Evolutionary conservation across 345 rosid species (phyloP).

Genomic region (Brassica rapa): DNA sequence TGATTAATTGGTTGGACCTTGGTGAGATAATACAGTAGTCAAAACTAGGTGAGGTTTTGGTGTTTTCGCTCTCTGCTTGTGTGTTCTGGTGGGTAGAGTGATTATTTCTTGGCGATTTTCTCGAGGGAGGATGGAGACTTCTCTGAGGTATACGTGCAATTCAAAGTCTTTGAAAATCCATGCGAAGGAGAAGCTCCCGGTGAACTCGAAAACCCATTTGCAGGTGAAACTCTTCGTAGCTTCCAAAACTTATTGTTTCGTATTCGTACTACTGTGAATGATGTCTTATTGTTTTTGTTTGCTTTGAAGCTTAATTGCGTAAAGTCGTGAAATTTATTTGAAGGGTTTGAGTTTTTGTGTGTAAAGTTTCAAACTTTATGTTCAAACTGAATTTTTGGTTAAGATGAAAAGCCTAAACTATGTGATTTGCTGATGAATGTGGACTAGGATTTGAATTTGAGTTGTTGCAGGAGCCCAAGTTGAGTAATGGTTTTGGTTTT

Average conservation of each 20-base stretch:
- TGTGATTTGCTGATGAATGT: conserved; percentile 1
- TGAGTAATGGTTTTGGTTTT: conserved; percentile 12
- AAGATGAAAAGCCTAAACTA: conserved; percentile 15
- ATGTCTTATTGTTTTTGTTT: neutral
- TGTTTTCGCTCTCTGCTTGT: neutral
- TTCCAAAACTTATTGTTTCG: neutral
- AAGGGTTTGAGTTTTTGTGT: neutral
- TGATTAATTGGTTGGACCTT: conserved; percentile 15
- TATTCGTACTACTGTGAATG: neutral
- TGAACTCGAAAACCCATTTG: conserved; percentile 64
- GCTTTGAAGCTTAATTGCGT: neutral
- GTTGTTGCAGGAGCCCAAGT: conserved; percentile 7
- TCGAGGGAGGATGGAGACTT: conserved; percentile 70
- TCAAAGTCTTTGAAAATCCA: conserved; percentile 74
- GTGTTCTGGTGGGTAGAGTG: neutral
- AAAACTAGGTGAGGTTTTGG: conserved; percentile 34
- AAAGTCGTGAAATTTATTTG: neutral
- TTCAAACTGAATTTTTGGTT: neutral
- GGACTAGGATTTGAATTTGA: conserved; percentile 1
- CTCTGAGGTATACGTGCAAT: conserved; percentile 65
- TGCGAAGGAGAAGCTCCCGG: conserved; percentile 74
- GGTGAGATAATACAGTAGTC: conserved; percentile 19
- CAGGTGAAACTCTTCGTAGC: conserved; percentile 50
- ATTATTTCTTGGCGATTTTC: conserved; percentile 23
- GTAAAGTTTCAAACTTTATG: conserved; percentile 10